Base-by-base conservation (phyloP, 2,329 filamentous ascomycete species). In the Venturia pyrina region DNA sequence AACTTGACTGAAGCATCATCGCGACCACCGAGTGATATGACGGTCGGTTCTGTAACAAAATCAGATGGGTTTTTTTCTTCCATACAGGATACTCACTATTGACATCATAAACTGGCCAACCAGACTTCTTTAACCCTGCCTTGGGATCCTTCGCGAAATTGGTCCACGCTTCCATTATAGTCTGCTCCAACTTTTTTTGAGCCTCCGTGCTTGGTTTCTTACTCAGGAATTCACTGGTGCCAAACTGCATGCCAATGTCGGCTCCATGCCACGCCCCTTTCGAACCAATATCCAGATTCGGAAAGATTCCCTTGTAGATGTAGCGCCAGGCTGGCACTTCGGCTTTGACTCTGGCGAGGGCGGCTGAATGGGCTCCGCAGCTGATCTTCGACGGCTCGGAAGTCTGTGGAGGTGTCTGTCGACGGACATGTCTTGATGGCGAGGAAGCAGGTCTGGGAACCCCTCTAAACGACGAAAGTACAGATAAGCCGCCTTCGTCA, bases 111-210 rank as follows among this genome's bases (percentile, higher is more conserved):
- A 8, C 21, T 15, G 65, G 65, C 65, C 65, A 66, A 15, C 24
- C 48, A 56, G 66, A 28, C 48, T 57, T 61, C 32, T 40, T 61
- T 43, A 66, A 34, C 13, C 63, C 62, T 2, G 60, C 37, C 32
- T 66, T 43, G 1, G 65, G 65, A 61, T 66, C 65, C 24, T 66
- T 66, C 17, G 65, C 65, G 24, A 66, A 66, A 34, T 17, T 63
- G 15, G 44, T 50, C 65, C 65, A 66, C 13, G 65, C 65, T 6
- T 37, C n/a, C 48, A 56, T 15, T 5, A 66, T 44, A 10, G 19
- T 64, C 48, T 57, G 53, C 28, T 34, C 48, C 44, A 64, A 34
- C 44, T 43, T 41, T 19, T 53, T 64, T 28, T 64, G 17, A 13
- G 24, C 46, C 37, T 41, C 28, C 24, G 44, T 57, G 24, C 59